These are phyloP conservation scores for Zasmidium cellare DNA, from an alignment of 2,329 filamentous ascomycete species.

Conservation along the genomic window DNA sequence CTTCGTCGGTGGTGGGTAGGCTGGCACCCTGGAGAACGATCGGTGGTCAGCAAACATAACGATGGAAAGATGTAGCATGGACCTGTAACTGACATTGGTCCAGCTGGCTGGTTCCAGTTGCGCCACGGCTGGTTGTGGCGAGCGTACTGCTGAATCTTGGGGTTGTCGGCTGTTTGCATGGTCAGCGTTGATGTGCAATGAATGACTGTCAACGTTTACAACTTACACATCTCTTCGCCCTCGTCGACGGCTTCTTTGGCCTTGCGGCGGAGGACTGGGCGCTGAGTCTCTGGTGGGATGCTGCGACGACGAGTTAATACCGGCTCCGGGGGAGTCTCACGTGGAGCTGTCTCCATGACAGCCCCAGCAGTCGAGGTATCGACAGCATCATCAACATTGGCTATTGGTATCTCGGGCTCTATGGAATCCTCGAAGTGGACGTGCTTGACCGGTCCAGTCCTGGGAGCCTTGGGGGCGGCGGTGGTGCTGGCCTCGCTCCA, in stretches of 20 bases:
- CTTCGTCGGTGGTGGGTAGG: constrained; percentile 8
- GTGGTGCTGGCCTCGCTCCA: neutral
- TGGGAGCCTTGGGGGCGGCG: neutral
- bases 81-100: too few relatives aligned
- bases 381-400: neutral
- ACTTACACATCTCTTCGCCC: neutral
- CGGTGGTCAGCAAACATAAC: too few relatives aligned
- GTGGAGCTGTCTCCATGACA: neutral
- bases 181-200: too few relatives aligned
- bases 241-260: neutral
- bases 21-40: neutral
- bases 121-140: too few relatives aligned
- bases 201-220: too few relatives aligned
- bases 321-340: neutral
- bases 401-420: neutral
- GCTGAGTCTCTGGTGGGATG: neutral
- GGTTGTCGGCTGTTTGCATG: too few relatives aligned
- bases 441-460: neutral
- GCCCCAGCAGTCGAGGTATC: too few relatives aligned
- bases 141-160: too few relatives aligned
- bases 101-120: too few relatives aligned
- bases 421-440: too few relatives aligned
- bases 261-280: neutral
- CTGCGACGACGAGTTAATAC: neutral
- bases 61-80: too few relatives aligned